Evolutionary conservation across 345 rosid species (phyloP).

Genomic region (Dipteronia dyeriana): DNA sequence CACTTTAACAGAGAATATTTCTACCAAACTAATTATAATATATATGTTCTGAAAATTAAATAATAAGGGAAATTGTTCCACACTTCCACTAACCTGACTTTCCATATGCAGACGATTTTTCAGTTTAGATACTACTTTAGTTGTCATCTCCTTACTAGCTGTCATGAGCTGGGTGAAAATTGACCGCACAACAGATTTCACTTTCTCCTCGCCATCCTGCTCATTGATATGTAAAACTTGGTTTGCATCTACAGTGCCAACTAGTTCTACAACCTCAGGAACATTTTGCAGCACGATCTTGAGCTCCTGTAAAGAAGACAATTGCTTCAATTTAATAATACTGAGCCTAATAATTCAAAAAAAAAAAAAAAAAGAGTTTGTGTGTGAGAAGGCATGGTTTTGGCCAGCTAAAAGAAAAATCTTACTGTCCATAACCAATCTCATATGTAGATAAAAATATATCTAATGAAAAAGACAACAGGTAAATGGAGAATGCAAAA

Average conservation of each 20-base stretch:
- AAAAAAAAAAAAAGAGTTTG: no score
- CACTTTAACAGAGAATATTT: not conserved
- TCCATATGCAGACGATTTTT: constrained; percentile 62
- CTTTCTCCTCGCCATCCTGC: constrained; percentile 50
- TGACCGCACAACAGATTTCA: constrained; percentile 61
- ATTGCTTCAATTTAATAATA: constrained; percentile 1
- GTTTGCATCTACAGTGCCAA: constrained; percentile 60
- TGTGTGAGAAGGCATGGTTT: not conserved
- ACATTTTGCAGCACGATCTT: constrained; percentile 66
- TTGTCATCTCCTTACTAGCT: constrained; percentile 66
- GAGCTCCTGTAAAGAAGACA: constrained; percentile 66
- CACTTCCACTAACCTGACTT: constrained; percentile 54
- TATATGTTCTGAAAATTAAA: not conserved
- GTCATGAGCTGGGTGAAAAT: constrained; percentile 86
- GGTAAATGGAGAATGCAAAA: not conserved
- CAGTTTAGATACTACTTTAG: constrained; percentile 54
- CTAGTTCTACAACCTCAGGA: constrained; percentile 83
- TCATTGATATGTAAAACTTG: constrained; percentile 47
- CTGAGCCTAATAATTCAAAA: not conserved
- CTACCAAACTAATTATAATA: not conserved
- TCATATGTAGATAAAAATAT: no score
- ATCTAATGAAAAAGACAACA: not conserved
- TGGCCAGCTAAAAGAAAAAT: not conserved
- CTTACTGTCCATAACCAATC: constrained; percentile 1
- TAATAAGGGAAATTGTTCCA: not conserved